phyloP scores from a whole-genome alignment of 2,329 filamentous ascomycete species.

The Ramularia collo-cygni region DNA sequence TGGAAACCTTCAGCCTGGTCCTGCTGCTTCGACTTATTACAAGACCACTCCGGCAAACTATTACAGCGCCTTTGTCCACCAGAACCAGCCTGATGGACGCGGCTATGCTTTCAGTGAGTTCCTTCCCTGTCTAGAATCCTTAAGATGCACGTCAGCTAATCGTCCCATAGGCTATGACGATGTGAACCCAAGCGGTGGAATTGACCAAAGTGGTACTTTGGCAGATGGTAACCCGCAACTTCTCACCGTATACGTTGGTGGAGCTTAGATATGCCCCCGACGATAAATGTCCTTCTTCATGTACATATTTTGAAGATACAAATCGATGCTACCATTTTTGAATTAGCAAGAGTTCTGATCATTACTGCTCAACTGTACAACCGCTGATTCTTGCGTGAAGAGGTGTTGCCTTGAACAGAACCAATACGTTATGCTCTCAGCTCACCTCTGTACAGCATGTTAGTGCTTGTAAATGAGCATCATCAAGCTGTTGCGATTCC shows the following conservation, averaged over 20 bases:
- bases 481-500: too few relatives aligned
- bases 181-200: slow-evolving; percentile 37
- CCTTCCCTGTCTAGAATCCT: neutral
- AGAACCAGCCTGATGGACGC: slow-evolving; percentile 50
- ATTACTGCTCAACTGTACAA: too few relatives aligned
- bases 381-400: too few relatives aligned
- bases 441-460: too few relatives aligned
- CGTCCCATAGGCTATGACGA: slow-evolving; percentile 50
- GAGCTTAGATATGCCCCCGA: slow-evolving; percentile 15
- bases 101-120: slow-evolving; percentile 56
- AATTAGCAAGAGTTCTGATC: too few relatives aligned
- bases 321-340: too few relatives aligned
- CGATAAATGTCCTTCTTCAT: too few relatives aligned
- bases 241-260: slow-evolving; percentile 44
- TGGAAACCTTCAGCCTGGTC: slow-evolving; percentile 42
- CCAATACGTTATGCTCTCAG: too few relatives aligned
- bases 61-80: slow-evolving; percentile 55
- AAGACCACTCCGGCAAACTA: slow-evolving; percentile 42
- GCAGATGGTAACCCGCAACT: slow-evolving; percentile 36
- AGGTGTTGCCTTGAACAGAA: too few relatives aligned
- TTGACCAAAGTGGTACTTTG: slow-evolving; percentile 47
- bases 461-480: too few relatives aligned
- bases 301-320: too few relatives aligned
- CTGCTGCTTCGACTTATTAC: slow-evolving; percentile 33
- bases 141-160: neutral